Evolutionary conservation across 2,329 filamentous ascomycete genomes (phyloP), one percentile per base, ranked within the genome.

Genomic region (Ascochyta rabiei): DNA sequence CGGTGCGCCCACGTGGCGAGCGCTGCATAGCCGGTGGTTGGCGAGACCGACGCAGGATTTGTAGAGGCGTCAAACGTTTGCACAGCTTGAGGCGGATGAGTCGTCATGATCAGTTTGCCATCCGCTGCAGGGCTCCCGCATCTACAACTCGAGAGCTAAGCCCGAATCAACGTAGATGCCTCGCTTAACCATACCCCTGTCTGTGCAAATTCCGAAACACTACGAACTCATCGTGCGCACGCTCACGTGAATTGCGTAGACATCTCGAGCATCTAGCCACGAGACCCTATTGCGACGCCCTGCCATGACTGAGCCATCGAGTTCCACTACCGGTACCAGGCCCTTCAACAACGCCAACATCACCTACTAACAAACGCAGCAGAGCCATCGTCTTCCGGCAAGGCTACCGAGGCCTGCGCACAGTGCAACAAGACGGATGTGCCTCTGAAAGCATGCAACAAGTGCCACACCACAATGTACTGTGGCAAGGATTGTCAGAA

Each of bases 401-500:
- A 50, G n/a, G 37, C 53, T 19, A 38, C 51, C n/a, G 56, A 53
- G 34, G 48, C 54, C 42, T 73, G 71, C 43, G 67, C 62, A 2
- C 64, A 66, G 33, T 73, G 71, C 43, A 35, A 43, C 21, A 64
- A 67, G 31, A 55, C 61, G 0, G 56, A 59, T n/a, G 19, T 33
- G 26, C 30, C 60, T 1, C 64, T 76, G 30, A 76, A 75, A 53
- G 66, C 72, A 39, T 77, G 76, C 60, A 69, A 64, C 16, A 72
- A 73, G 50, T 77, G 76, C 58, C 73, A 77, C 53, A 75, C 68
- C 47, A 68, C 72, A 13, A 48, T 57, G 6, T 77, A 77, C 61
- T 77, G 76, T 62, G 71, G 66, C 7, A 73, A 75, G 19, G 73
- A 77, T 26, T 77, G 75, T 63, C 74, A 75, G 51, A 77, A 77